Conservation (phyloP, 2,329 filamentous ascomycete genomes). For the Zymoseptoria passerinii region DNA sequence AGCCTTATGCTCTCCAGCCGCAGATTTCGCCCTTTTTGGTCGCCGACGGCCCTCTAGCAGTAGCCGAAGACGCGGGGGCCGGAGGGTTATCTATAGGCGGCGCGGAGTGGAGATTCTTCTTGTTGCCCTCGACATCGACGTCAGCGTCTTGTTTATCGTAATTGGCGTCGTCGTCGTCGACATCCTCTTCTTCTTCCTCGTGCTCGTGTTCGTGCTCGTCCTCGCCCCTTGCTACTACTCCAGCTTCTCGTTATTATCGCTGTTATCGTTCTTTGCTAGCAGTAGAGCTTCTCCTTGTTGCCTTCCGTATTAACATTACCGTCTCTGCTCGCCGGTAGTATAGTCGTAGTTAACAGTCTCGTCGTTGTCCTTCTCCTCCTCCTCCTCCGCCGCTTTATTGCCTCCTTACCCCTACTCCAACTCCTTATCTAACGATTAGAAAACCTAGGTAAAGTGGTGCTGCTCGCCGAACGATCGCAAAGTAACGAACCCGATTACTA, state of each 20-base stretch:
- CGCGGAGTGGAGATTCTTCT: constrained; percentile 22
- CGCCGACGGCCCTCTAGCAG: constrained; percentile 1
- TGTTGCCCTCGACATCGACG: constrained; percentile 19
- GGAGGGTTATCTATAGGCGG: constrained; percentile 23
- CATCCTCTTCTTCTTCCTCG: constrained; percentile 3
- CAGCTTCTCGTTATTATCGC: constrained; percentile 34
- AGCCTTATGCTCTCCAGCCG: no score
- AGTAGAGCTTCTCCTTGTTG: no score
- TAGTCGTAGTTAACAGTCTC: no score
- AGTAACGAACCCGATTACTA: no score
- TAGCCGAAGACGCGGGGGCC: constrained; percentile 3
- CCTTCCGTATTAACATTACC: no score
- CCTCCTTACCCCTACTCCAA: no score
- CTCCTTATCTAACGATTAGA: no score
- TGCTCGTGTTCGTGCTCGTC: constrained; percentile 11
- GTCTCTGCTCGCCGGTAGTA: no score
- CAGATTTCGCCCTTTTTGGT: constrained; percentile 2
- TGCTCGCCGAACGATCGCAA: no score
- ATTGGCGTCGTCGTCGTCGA: constrained; percentile 7
- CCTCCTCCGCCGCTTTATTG: no score
- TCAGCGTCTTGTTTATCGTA: constrained; percentile 18
- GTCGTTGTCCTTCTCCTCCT: no score
- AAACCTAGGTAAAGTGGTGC: no score
- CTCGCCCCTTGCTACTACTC: constrained; percentile 25
- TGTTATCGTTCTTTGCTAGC: constrained; percentile 37